phyloP scores from a whole-genome alignment of 345 rosid species.

The Erysimum cheiranthoides region DNA sequence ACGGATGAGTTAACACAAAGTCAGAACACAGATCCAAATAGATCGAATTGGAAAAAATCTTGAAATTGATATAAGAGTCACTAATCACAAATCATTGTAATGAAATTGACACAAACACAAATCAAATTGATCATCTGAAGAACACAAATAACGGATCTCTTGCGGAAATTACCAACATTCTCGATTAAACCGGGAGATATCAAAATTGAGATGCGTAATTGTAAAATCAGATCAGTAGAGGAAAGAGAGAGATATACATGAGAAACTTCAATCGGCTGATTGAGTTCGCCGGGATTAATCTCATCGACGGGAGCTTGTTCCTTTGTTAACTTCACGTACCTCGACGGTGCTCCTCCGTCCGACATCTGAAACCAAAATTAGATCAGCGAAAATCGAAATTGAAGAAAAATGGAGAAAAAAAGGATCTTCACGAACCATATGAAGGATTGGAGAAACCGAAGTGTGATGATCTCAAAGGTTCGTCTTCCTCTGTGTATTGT shows the following conservation, averaged over 20 bases:
- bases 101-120: background rate
- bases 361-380: conserved; percentile 59
- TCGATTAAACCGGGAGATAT: background rate
- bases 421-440: conserved; percentile 4
- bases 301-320: conserved; percentile 79
- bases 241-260: conserved; percentile 58
- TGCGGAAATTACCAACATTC: background rate
- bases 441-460: conserved; percentile 15
- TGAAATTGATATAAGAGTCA: background rate
- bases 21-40: conserved; percentile 28
- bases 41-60: background rate
- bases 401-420: background rate
- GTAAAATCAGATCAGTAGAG: conserved; percentile 12
- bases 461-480: background rate
- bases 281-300: conserved; percentile 93
- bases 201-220: conserved; percentile 5
- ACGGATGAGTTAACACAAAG: background rate
- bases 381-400: conserved; percentile 18
- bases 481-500: too few species aligned
- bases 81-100: background rate
- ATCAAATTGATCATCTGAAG: background rate
- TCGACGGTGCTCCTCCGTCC: conserved; percentile 71
- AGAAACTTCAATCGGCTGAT: conserved; percentile 94
- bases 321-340: conserved; percentile 82
- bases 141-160: conserved; percentile 11